A percentile compares a stretch with the other conserved stretches of the same genome.
These are phyloP conservation scores for Vigna unguiculata DNA, from an alignment of 306 rosid genomes.

Conservation along the genomic window DNA sequence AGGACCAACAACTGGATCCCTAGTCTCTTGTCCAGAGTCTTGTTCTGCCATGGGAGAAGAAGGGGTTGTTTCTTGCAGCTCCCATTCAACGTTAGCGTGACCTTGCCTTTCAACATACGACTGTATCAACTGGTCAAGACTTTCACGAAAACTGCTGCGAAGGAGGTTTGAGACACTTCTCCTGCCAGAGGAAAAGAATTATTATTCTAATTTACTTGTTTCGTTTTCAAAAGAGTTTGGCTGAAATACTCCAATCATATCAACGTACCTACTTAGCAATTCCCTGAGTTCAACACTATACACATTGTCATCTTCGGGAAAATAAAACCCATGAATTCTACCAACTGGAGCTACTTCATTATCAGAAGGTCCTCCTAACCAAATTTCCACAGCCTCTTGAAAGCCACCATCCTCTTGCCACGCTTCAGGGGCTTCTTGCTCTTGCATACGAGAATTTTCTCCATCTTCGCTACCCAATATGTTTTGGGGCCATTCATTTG, in stretches of 20 bases:
- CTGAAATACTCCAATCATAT: constrained; percentile 36
- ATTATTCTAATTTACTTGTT: constrained; percentile 16
- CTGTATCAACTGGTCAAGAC: constrained; percentile 87
- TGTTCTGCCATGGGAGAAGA: constrained; percentile 65
- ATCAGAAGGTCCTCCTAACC: constrained; percentile 84
- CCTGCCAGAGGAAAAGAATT: constrained; percentile 60
- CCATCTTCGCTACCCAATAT: constrained; percentile 61
- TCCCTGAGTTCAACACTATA: constrained; percentile 87
- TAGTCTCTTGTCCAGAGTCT: constrained; percentile 59
- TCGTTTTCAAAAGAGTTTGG: constrained; percentile 24
- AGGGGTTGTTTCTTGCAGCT: constrained; percentile 65
- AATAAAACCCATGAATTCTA: constrained; percentile 69
- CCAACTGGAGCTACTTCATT: constrained; percentile 64
- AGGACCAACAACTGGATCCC: constrained; percentile 55
- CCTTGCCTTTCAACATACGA: constrained; percentile 94
- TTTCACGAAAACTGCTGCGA: constrained; percentile 92
- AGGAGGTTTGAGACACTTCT: constrained; percentile 98
- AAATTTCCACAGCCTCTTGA: constrained; percentile 85
- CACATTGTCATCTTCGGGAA: constrained; percentile 87
- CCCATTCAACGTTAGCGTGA: constrained; percentile 74
- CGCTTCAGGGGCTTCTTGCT: constrained; percentile 66
- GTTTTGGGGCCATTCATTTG: constrained; percentile 69
- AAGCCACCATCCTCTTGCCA: constrained; percentile 83
- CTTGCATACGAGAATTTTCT: constrained; percentile 68
- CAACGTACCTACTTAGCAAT: constrained; percentile 77